Percentiles rank a stretch among this genome's conserved stretches.
These are phyloP conservation scores for Cladobotryum protrusum DNA, from an alignment of 2,329 filamentous ascomycete genomes.

Conservation along the genomic window DNA sequence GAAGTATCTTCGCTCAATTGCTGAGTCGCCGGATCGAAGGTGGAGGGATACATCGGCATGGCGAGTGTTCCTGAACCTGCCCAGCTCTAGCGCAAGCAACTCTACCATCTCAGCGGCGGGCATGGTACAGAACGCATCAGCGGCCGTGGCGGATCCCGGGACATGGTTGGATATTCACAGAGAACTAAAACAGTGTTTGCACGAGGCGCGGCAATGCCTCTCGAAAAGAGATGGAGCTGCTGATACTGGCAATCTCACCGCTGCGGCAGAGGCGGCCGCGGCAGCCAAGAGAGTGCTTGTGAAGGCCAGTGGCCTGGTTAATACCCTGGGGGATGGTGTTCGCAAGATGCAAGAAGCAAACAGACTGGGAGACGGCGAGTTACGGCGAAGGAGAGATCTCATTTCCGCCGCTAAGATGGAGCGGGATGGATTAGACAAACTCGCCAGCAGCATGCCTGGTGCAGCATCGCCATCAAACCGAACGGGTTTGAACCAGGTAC, in stretches of 20 bases:
- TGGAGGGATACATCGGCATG: slow-evolving; percentile 71
- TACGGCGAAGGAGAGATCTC: slow-evolving; percentile 64
- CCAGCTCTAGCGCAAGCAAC: slow-evolving; percentile 43
- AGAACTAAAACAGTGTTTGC: slow-evolving; percentile 59
- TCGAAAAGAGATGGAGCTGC: slow-evolving; percentile 56
- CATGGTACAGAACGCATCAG: slow-evolving; percentile 33
- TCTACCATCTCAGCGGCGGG: slow-evolving; percentile 43
- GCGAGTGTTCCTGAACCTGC: slow-evolving; percentile 67
- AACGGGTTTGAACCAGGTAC: slow-evolving; percentile 46
- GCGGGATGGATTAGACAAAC: slow-evolving; percentile 66
- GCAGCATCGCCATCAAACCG: slow-evolving; percentile 17
- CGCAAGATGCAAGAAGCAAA: slow-evolving; percentile 47
- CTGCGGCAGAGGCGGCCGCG: slow-evolving; percentile 56
- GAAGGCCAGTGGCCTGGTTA: slow-evolving; percentile 58
- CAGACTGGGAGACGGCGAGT: slow-evolving; percentile 65
- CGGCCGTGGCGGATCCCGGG: slow-evolving; percentile 49
- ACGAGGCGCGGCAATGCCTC: slow-evolving; percentile 63
- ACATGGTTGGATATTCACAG: slow-evolving; percentile 73
- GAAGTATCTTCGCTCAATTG: slow-evolving; percentile 64
- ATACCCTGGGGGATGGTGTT: slow-evolving; percentile 60
- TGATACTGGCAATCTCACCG: slow-evolving; percentile 34
- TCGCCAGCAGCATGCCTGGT: slow-evolving; percentile 52
- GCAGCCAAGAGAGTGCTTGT: slow-evolving; percentile 71
- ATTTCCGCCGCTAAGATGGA: slow-evolving; percentile 65
- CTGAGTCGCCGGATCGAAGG: slow-evolving; percentile 64